Evolutionary conservation across 2,329 filamentous ascomycete species (phyloP), one percentile per base, ranked within the genome.

Genomic region (Nectriaceae sp.): DNA sequence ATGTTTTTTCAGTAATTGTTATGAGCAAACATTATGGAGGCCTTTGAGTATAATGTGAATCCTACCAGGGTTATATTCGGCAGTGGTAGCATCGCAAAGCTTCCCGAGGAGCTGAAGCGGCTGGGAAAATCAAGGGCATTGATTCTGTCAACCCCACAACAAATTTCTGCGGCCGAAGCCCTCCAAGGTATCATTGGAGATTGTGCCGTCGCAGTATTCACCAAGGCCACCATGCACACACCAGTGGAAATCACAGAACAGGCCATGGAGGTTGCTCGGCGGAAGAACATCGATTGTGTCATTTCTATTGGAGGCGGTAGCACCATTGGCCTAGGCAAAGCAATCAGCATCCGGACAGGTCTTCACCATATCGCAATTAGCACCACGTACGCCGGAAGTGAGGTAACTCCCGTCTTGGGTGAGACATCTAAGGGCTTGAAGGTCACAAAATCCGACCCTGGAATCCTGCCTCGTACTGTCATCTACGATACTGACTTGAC

Each of bases 401-500:
- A 87, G 60, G 83, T 87, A 75, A 86, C 83, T 3, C 79, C 83
- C 0, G 84, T 85, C 40, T 66, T 87, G 11, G 83, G 83, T 2
- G 82, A 87, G 67, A 85, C 82, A 1, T 70, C 73, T 11, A 74
- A 79, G 44, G 82, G 83, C 1, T 61, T 71, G 49, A 85, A 87
- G 67, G 78, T 75, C 47, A 85, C 83, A 3, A 70, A 75, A 21
- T 72, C 68, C 4, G 81, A 86, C 62, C 75, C 78, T 1, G 80
- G 76, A 62, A 84, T 86, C 46, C 67, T 85, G 18, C 83, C 83
- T 0, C 74, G 72, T 0, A 78, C 77, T 0, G 83, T 86, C 4
- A 80, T 87, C 33, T 87, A 86, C 61, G 83, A 87, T 67, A 80
- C 84, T 16, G 75, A 84, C 57, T 66, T 85, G 46, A 85, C 83